phyloP scores from a whole-genome alignment of 2,329 filamentous ascomycete species.

The Fusarium virguliforme region DNA sequence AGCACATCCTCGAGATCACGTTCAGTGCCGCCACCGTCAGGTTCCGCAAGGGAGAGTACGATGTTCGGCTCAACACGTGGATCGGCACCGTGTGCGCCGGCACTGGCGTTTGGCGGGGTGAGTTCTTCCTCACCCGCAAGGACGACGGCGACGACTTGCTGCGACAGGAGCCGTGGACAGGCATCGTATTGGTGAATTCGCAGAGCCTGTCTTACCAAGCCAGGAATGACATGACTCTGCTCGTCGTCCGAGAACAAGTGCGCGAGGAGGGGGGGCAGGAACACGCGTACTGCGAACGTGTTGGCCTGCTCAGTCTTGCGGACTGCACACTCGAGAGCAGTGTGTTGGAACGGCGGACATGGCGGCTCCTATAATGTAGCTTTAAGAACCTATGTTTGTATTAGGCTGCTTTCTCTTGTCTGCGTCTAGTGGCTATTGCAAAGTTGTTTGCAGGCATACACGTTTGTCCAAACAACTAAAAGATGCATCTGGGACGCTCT shows the following conservation, averaged over 20 bases:
- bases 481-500: too few species aligned
- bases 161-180: not conserved
- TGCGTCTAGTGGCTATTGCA: too few species aligned
- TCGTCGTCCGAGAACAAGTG: not conserved
- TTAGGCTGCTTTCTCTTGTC: too few species aligned
- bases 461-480: too few species aligned
- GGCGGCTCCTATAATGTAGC: not conserved
- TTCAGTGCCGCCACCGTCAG: not conserved
- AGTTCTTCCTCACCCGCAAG: not conserved
- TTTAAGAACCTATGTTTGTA: too few species aligned
- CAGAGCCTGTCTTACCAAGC: not conserved
- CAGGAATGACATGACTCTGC: not conserved
- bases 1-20: not conserved
- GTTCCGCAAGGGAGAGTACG: not conserved
- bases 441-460: too few species aligned
- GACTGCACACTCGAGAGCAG: not conserved
- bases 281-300: not conserved
- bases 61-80: not conserved
- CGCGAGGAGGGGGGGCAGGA: not conserved
- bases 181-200: not conserved
- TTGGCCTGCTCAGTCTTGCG: not conserved
- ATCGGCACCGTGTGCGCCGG: not conserved
- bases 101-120: not conserved
- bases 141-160: not conserved
- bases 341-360: slow-evolving; percentile 1